Conservation (phyloP, 352 stramenopile genomes). For the Phytophthora chlamydospora region DNA sequence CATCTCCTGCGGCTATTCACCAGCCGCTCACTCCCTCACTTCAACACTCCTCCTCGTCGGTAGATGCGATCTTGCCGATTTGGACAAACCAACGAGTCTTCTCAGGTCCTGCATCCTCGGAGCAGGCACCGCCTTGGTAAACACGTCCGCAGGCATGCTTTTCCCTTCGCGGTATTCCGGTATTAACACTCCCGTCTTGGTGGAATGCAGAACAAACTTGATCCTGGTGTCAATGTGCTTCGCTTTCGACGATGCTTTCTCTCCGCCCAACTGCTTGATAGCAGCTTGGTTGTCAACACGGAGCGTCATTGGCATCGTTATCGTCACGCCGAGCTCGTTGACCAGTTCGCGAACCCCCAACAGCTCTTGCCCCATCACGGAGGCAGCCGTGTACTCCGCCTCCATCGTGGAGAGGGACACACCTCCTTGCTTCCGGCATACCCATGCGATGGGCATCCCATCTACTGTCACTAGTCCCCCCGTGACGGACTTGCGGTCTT, state of each 20-base stretch:
- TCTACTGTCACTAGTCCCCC: too few species aligned
- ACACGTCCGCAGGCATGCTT: background rate
- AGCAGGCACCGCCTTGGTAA: background rate
- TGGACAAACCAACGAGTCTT: background rate
- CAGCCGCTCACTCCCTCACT: background rate
- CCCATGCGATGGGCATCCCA: too few species aligned
- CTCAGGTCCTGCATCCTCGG: too few species aligned
- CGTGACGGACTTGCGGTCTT: too few species aligned
- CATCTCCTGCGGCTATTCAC: background rate
- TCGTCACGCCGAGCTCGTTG: too few species aligned
- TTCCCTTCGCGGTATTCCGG: background rate
- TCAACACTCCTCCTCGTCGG: conserved; percentile 1
- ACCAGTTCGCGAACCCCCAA: too few species aligned
- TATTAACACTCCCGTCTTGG: background rate
- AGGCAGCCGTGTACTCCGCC: too few species aligned
- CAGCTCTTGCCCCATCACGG: too few species aligned
- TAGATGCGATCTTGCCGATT: background rate
- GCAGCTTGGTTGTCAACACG: background rate
- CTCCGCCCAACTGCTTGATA: background rate
- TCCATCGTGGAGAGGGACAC: too few species aligned
- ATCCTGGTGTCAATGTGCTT: conserved; percentile 4
- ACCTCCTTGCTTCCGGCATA: too few species aligned
- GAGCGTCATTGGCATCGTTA: background rate
- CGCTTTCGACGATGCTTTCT: background rate
- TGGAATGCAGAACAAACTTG: background rate